These are phyloP conservation scores for Halophytophthora batemanensis DNA, from an alignment of 352 stramenopile genomes.

Conservation along the genomic window DNA sequence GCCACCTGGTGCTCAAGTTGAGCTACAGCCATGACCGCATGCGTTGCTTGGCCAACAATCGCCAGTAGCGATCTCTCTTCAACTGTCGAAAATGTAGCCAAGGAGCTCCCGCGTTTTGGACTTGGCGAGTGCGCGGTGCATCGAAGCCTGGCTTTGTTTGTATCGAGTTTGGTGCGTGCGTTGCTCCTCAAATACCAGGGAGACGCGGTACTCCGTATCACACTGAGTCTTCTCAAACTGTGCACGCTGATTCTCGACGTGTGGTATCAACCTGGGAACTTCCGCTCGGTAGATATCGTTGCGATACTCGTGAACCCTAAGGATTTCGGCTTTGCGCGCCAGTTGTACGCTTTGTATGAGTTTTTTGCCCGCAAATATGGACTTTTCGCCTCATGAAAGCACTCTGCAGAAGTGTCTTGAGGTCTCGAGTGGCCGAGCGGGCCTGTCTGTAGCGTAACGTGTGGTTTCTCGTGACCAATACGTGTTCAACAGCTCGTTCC, in stretches of 20 bases:
- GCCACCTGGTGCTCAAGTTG: slow-evolving; percentile 10
- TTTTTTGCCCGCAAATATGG: slow-evolving; percentile 8
- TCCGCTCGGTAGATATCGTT: slow-evolving; percentile 16
- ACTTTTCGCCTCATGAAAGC: slow-evolving; percentile 32
- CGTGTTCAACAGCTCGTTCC: slow-evolving; percentile 13
- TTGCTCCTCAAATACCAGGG: slow-evolving; percentile 1
- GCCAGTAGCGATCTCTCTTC: slow-evolving; percentile 55
- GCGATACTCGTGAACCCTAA: slow-evolving; percentile 11
- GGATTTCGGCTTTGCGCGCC: slow-evolving; percentile 8
- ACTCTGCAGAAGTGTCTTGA: background rate
- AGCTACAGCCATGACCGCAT: slow-evolving; percentile 57
- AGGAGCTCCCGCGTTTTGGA: slow-evolving; percentile 9
- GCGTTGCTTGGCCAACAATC: slow-evolving; percentile 53
- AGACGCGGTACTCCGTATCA: slow-evolving; percentile 20
- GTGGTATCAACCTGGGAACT: slow-evolving; percentile 13
- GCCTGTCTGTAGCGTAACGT: slow-evolving; percentile 29
- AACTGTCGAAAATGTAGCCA: slow-evolving; percentile 29
- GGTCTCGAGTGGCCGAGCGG: slow-evolving; percentile 11
- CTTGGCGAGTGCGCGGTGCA: slow-evolving; percentile 7
- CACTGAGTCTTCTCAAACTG: slow-evolving; percentile 18
- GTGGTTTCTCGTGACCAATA: slow-evolving; percentile 32
- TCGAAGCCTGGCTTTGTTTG: slow-evolving; percentile 15
- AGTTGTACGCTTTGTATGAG: slow-evolving; percentile 6
- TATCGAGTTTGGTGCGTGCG: background rate
- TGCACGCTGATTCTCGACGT: slow-evolving; percentile 13